Base-by-base conservation (phyloP, 208 protist genomes). In the Acanthamoeba divionensis region DNA sequence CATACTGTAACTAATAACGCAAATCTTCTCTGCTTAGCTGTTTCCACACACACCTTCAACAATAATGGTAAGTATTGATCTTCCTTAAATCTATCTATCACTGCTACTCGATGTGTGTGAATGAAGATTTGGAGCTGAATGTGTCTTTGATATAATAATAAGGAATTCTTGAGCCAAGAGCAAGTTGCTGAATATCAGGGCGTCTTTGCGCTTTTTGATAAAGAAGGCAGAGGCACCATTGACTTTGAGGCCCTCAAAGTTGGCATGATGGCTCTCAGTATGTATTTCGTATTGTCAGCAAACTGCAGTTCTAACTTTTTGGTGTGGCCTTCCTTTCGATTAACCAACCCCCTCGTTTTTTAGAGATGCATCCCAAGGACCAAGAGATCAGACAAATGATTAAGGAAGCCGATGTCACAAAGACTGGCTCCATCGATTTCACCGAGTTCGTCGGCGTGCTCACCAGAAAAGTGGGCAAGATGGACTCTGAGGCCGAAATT, bases 331-430 rank as follows among this genome's bases (percentile, higher is more conserved):
- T 79, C 13, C 10, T 1, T 6, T 41, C 36, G 29, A 24, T 18
- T 2, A 80, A 80, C 12, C 6, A 9, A 55, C 48, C 60, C 36
- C 36, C 36, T 41, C 36, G 1, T 33, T 75, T 33, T 75, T 75
- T 75, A 89, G 79, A 57, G n/a, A 67, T 89, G 54, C 80, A 89
- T 45, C 79, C 79, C 2, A 88, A 88, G 79, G 79, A 88, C 79
- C 48, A 36, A 36, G 79, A 88, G 18, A 47, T 88, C 12, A 31
- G 79, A 1, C 44, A 60, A 26, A 88, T 88, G 79, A 69, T 88
- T 21, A 88, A 88, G 57, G 79, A 88, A 10, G 79, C 79, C 9
- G 79, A 88, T 62, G 57, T 69, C 15, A 71, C 79, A 2, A 88
- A 88, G 57, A 88, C 79, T 7, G 79, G 79, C 29, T 41, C 55